Conservation (phyloP, 495 filamentous ascomycete genomes). For the Gamarada debralockiae region DNA sequence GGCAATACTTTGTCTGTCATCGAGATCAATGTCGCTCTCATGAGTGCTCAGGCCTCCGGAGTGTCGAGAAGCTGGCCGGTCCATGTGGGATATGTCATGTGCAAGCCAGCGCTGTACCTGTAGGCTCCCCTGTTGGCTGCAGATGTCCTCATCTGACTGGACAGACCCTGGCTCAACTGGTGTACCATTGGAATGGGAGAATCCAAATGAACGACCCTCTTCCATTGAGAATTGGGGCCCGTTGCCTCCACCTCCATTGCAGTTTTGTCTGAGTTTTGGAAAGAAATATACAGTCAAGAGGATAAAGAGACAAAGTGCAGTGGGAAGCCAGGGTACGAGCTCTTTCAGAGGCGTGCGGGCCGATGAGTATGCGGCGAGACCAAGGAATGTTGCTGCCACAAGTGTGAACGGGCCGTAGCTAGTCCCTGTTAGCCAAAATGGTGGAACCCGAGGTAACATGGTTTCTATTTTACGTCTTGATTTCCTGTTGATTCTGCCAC, state of each 20-base stretch:
- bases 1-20: background rate
- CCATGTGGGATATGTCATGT: background rate
- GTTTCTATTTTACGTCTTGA: background rate
- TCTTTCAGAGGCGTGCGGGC: conserved; percentile 1
- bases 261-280: background rate
- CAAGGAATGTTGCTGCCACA: background rate
- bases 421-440: background rate
- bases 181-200: background rate
- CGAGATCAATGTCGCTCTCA: conserved; percentile 1
- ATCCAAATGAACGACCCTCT: background rate
- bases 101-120: background rate
- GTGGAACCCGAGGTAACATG: background rate
- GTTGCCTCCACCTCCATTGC: background rate
- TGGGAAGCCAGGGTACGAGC: background rate
- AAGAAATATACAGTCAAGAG: background rate
- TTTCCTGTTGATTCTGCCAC: background rate
- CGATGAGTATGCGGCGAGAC: background rate
- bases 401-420: background rate
- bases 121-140: background rate
- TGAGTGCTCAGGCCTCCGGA: background rate
- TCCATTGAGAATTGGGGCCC: background rate
- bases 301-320: background rate
- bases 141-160: background rate
- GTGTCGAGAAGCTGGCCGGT: background rate
- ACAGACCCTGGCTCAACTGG: background rate